Conservation (phyloP, 305 asterid species). For the Plantago coronopus region DNA sequence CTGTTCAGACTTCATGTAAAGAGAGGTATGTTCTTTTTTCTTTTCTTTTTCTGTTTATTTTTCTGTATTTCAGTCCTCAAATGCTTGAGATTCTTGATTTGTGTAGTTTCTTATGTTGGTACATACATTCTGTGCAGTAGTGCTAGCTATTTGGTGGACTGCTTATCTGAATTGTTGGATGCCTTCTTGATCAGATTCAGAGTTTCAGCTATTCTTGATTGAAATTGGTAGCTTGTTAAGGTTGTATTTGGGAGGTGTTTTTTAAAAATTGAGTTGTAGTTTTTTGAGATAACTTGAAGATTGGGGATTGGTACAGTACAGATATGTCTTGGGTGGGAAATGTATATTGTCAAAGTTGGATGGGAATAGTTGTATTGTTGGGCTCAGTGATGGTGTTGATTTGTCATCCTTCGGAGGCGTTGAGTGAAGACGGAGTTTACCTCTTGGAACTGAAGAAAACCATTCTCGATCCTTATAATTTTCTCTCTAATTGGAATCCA, state of each 20-base stretch:
- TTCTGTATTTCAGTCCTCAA: neutral
- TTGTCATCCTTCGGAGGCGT: conserved; percentile 36
- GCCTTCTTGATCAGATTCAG: conserved; percentile 21
- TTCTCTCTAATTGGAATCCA: conserved; percentile 63
- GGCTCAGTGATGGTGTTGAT: conserved; percentile 30
- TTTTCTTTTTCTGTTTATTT: neutral
- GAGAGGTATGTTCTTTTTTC: conserved; percentile 43
- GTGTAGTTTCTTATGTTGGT: conserved; percentile 18
- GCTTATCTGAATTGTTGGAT: conserved; percentile 26
- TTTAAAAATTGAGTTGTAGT: conserved; percentile 9
- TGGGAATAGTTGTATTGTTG: conserved; percentile 25
- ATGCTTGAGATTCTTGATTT: conserved; percentile 10
- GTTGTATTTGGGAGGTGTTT: conserved; percentile 3
- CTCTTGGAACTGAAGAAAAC: conserved; percentile 65
- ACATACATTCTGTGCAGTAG: conserved; percentile 28
- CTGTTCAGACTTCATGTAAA: conserved; percentile 30
- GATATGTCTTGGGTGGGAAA: conserved; percentile 39
- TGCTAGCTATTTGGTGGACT: conserved; percentile 21
- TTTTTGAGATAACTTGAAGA: conserved; percentile 19
- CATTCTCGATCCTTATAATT: conserved; percentile 40
- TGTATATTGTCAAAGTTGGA: conserved; percentile 31
- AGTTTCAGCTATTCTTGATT: conserved; percentile 16
- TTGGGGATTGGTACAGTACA: conserved; percentile 22
- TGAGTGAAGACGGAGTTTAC: conserved; percentile 59
- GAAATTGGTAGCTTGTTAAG: conserved; percentile 28